phyloP scores from a whole-genome alignment of 2,329 filamentous ascomycete species.

The Parastagonospora avenae region DNA sequence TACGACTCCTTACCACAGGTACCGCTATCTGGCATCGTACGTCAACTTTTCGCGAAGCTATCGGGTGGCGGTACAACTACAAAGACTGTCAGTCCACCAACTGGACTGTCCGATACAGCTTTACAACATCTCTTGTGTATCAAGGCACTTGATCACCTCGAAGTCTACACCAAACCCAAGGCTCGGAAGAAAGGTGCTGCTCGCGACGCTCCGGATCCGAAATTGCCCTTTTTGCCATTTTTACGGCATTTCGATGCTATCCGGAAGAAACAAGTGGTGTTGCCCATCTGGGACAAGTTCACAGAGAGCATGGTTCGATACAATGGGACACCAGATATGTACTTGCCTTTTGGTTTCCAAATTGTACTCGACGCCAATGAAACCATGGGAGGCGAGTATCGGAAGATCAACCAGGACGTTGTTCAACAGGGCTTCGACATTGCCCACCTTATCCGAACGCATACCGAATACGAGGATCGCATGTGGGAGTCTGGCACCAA shows the following conservation, averaged over 20 bases:
- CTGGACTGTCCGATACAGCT: neutral
- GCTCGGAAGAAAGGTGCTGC: neutral
- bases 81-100: neutral
- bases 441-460: slow-evolving; percentile 11
- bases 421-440: slow-evolving; percentile 8
- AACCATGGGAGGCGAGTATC: slow-evolving; percentile 1
- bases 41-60: slow-evolving; percentile 3
- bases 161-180: neutral
- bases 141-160: slow-evolving; percentile 5
- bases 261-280: slow-evolving; percentile 2
- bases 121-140: slow-evolving; percentile 12
- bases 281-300: slow-evolving; percentile 16
- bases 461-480: slow-evolving; percentile 21
- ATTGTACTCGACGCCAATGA: slow-evolving; percentile 17
- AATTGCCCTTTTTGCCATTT: slow-evolving; percentile 7
- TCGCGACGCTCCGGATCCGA: neutral
- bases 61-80: neutral
- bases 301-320: slow-evolving; percentile 10
- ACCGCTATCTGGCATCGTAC: slow-evolving; percentile 3
- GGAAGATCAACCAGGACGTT: slow-evolving; percentile 8
- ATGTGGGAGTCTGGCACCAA: slow-evolving; percentile 16
- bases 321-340: slow-evolving; percentile 5
- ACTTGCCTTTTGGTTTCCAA: slow-evolving; percentile 20
- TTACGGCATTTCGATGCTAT: slow-evolving; percentile 15
- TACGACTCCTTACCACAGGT: neutral